Conservation (phyloP, 305 asterid species). For the Solanum hybrid region DNA sequence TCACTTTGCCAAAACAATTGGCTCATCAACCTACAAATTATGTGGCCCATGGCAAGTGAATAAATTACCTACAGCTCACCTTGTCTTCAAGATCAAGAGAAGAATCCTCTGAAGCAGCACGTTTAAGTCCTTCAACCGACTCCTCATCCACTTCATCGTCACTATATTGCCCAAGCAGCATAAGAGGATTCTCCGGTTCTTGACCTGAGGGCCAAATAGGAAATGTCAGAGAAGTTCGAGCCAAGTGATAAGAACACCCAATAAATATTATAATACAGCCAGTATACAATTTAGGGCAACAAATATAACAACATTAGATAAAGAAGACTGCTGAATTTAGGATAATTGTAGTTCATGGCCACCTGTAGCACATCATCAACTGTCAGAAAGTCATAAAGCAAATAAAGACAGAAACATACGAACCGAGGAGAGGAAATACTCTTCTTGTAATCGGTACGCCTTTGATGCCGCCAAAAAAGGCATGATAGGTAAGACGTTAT, state of each 20-base stretch:
- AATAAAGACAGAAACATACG: conserved; percentile 83
- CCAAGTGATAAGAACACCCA: conserved; percentile 13
- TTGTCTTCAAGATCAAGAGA: conserved; percentile 29
- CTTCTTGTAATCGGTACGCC: conserved; percentile 54
- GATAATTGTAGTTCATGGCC: conserved; percentile 5
- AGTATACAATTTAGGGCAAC: not conserved
- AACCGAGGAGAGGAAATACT: conserved; percentile 66
- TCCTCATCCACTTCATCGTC: conserved; percentile 79
- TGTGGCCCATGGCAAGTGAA: not conserved
- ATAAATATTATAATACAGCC: not conserved
- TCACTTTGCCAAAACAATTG: not conserved
- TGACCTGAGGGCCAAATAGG: conserved; percentile 46
- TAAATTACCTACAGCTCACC: conserved; percentile 34
- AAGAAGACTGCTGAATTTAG: not conserved
- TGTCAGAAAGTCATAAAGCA: conserved; percentile 62
- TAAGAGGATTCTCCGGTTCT: conserved; percentile 63
- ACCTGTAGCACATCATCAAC: conserved; percentile 72
- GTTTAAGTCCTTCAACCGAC: conserved; percentile 27
- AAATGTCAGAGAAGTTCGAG: conserved; percentile 20
- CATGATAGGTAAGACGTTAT: conserved; percentile 57
- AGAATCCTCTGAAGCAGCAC: conserved; percentile 32
- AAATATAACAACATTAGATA: conserved; percentile 6
- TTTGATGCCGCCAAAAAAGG: conserved; percentile 57
- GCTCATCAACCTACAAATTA: not conserved
- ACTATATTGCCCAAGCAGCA: conserved; percentile 89